Evolutionary conservation across 352 stramenopile species (phyloP).

Genomic region (Peronospora belbahrii): DNA sequence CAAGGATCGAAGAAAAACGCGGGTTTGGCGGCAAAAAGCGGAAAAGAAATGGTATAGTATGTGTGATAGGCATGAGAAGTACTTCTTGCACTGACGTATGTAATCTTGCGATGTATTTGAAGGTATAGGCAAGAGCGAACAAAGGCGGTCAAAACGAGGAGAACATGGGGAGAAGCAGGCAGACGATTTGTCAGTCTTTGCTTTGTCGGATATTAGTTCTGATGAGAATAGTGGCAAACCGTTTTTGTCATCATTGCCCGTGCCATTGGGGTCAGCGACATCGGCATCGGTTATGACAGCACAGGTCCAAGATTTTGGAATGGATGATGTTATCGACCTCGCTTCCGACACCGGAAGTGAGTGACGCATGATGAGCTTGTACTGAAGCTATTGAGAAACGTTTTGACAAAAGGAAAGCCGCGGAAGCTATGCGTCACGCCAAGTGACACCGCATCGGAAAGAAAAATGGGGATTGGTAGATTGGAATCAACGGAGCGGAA

Average conservation of each 20-base stretch:
- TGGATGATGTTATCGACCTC: slow-evolving; percentile 39
- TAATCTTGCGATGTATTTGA: not conserved
- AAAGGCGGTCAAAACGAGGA: slow-evolving; percentile 13
- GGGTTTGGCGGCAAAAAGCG: slow-evolving; percentile 12
- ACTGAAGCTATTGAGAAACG: not conserved
- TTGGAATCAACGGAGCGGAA: slow-evolving; percentile 39
- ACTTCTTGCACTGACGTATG: slow-evolving; percentile 3
- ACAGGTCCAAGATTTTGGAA: slow-evolving; percentile 1
- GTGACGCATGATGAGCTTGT: slow-evolving; percentile 6
- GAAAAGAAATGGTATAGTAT: slow-evolving; percentile 26
- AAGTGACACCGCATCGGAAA: not conserved
- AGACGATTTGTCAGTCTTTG: slow-evolving; percentile 14
- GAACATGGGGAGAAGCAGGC: slow-evolving; percentile 3
- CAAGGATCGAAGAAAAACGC: slow-evolving; percentile 8
- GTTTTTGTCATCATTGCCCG: slow-evolving; percentile 20
- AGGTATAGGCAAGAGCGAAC: slow-evolving; percentile 13
- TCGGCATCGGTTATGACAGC: slow-evolving; percentile 9
- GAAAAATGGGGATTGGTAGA: not conserved
- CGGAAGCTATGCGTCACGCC: not conserved
- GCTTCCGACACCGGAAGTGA: slow-evolving; percentile 45
- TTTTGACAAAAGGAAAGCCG: not conserved
- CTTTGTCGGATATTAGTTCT: slow-evolving; percentile 34
- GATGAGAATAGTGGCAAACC: slow-evolving; percentile 25
- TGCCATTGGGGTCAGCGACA: slow-evolving; percentile 8
- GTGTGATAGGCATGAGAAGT: not conserved